phyloP scores from a whole-genome alignment of 2,329 filamentous ascomycete genomes.

The Cladosporium sp. region DNA sequence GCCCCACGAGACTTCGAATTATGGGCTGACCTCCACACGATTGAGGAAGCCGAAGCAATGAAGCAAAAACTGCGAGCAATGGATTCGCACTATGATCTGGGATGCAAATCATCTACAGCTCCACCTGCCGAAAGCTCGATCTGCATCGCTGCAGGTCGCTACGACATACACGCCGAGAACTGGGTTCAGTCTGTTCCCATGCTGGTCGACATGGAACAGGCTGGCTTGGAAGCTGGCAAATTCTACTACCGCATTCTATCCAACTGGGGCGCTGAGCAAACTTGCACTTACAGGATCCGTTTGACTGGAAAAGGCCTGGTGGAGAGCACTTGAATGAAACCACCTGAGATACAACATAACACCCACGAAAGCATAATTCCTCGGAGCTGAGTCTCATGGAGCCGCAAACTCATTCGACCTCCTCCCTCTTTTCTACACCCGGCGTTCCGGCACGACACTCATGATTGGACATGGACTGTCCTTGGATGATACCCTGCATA shows the following conservation, averaged over 20 bases:
- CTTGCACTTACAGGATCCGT: slow-evolving; percentile 45
- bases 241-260: slow-evolving; percentile 37
- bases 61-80: slow-evolving; percentile 16
- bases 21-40: slow-evolving; percentile 37
- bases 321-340: no score
- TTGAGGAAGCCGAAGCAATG: slow-evolving; percentile 16
- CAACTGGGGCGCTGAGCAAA: slow-evolving; percentile 43
- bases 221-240: slow-evolving; percentile 15
- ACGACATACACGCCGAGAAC: slow-evolving; percentile 39
- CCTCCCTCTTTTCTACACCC: background rate
- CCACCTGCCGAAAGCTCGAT: slow-evolving; percentile 29
- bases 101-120: slow-evolving; percentile 11
- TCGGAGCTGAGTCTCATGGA: background rate
- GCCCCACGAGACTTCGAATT: slow-evolving; percentile 44
- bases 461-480: background rate
- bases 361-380: no score
- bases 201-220: slow-evolving; percentile 20
- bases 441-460: background rate
- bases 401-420: background rate
- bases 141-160: slow-evolving; percentile 39
- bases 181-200: slow-evolving; percentile 40
- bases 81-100: slow-evolving; percentile 14
- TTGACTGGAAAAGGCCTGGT: slow-evolving; percentile 34
- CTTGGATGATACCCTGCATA: slow-evolving; percentile 3
- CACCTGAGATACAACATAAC: no score